Conservation (phyloP, 179 eudicot species). For the Spergularia azorica region DNA sequence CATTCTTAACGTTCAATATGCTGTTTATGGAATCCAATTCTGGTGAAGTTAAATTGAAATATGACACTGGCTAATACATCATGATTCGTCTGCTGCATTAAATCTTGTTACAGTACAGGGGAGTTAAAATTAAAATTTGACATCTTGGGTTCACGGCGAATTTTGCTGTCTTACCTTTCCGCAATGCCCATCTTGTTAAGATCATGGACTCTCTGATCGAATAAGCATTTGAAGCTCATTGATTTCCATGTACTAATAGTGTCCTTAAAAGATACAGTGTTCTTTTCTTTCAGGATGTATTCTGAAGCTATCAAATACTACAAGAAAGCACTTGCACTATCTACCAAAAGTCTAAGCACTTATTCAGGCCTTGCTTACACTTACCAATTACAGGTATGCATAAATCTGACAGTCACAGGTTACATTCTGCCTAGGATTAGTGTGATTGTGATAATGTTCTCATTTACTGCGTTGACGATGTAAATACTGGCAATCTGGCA, state of each 20-base stretch:
- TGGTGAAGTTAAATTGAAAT: too few species aligned
- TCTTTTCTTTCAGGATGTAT: slow-evolving; percentile 63
- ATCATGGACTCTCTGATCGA: background rate
- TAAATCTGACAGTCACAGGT: background rate
- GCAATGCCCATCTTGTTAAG: background rate
- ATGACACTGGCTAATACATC: too few species aligned
- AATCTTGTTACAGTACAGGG: too few species aligned
- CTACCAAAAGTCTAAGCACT: slow-evolving; percentile 87
- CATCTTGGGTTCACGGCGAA: too few species aligned
- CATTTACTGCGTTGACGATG: background rate
- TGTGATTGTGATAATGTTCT: background rate
- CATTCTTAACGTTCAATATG: too few species aligned
- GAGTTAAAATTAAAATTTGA: too few species aligned
- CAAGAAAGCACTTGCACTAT: slow-evolving; percentile 87
- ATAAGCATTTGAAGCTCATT: background rate
- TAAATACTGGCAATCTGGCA: background rate
- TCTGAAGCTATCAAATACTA: slow-evolving; percentile 75
- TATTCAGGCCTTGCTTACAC: slow-evolving; percentile 98
- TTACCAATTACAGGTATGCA: slow-evolving; percentile 81
- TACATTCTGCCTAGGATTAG: background rate
- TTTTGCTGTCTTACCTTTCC: too few species aligned
- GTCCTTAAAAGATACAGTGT: too few species aligned
- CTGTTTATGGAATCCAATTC: too few species aligned
- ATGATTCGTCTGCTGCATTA: too few species aligned
- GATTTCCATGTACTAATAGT: background rate